Evolutionary conservation across 805 yeast genomes (phyloP), one percentile per base, ranked within the genome.

Genomic region (Priceomyces melissophilus): DNA sequence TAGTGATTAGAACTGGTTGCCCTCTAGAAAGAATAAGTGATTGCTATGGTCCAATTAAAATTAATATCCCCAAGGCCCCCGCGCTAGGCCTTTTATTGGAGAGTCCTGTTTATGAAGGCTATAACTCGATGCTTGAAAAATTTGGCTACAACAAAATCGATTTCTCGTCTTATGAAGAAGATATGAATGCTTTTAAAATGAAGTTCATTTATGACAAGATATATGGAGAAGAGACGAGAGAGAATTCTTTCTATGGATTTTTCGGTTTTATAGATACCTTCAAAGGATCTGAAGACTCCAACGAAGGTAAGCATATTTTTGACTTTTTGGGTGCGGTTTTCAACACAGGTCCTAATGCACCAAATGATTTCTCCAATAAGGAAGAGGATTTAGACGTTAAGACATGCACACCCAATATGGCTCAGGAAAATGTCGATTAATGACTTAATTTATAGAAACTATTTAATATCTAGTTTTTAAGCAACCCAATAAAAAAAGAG

Each of bases 1-100:
- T 91, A 42, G 79, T 86, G 12, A 81, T 91, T 15, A 77, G 99
- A 57, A 82, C 93, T 13, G 93, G 96, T 9, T 81, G 90, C 56
- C 96, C 97, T 3, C 57, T 78, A 26, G 75, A 76, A 17, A 79
- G 96, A 53, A 86, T 93, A 46, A 58, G 68, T 7, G 87, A 87
- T 53, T 86, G 96, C 3, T 93, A 87, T 58, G 79, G 81, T 4
- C 73, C 79, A 2, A 76, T 76, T 30, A 86, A 82, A 55, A 76
- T 93, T 47, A 89, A 90, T 56, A 86, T 93, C 48, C 99, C 99
- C 41, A 93, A 93, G 63, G 99, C 98, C 0, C 99, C 99, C 3
- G 96, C 98, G 20, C 71, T 93, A 45, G 99, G 99, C 0, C 71
- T 93, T 41, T 67, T 93, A 38, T 74, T 93, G 45, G 98, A 93